Evolutionary conservation across 2,329 filamentous ascomycete genomes (phyloP).

Genomic region (Epichloe festucae): DNA sequence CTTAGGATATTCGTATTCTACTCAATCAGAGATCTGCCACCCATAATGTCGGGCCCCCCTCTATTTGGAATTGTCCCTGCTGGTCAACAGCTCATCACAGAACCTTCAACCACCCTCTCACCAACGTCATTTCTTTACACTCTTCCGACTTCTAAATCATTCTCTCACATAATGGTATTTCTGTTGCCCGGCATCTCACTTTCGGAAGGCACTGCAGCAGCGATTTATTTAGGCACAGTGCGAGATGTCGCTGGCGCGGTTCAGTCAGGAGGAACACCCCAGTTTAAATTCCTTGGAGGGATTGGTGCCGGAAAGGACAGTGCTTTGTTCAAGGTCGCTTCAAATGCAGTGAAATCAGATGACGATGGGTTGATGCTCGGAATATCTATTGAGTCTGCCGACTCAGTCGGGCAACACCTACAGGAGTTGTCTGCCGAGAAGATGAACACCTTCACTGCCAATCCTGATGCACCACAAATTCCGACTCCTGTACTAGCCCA

Average conservation of each 20-base stretch:
- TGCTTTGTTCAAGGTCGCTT: conserved; percentile 70
- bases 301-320: conserved; percentile 84
- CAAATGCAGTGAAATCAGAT: conserved; percentile 9
- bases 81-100: conserved; percentile 42
- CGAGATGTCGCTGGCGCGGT: conserved; percentile 25
- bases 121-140: conserved; percentile 44
- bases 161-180: conserved; percentile 81
- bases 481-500: conserved; percentile 75
- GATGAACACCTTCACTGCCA: conserved; percentile 2
- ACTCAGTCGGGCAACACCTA: conserved; percentile 57
- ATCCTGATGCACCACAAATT: conserved; percentile 22
- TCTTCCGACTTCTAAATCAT: conserved; percentile 35
- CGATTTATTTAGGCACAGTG: conserved; percentile 67
- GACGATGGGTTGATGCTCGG: conserved; percentile 58
- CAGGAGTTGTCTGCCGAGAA: conserved; percentile 36
- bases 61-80: conserved; percentile 49
- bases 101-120: conserved; percentile 39
- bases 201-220: conserved; percentile 65
- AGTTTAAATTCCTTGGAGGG: conserved; percentile 77
- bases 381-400: conserved; percentile 66
- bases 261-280: conserved; percentile 29
- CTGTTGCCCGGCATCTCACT: conserved; percentile 66
- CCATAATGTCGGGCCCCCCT: conserved; percentile 29
- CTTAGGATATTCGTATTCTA: no score
- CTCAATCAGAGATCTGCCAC: not conserved